Conservation (phyloP, 2,329 filamentous ascomycete genomes). For the Sphaerulina vaccinii region DNA sequence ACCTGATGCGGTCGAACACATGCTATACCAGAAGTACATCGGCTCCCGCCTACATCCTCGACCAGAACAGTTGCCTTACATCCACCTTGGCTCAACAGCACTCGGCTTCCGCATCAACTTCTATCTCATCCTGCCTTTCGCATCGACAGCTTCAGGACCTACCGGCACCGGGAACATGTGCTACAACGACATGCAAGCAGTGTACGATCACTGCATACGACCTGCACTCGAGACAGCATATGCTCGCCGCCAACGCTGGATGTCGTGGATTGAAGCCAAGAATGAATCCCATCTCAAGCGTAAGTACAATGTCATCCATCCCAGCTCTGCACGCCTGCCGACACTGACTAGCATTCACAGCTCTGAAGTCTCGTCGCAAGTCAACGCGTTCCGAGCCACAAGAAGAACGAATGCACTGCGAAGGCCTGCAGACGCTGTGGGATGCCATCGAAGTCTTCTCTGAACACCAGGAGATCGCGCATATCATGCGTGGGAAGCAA, state of each 20-base stretch:
- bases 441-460: conserved; percentile 16
- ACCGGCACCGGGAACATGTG: conserved; percentile 17
- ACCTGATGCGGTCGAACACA: conserved; percentile 18
- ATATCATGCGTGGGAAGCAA: conserved; percentile 15
- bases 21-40: conserved; percentile 23
- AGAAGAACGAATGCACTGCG: conserved; percentile 25
- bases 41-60: conserved; percentile 16
- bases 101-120: conserved; percentile 26
- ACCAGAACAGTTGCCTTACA: conserved; percentile 22
- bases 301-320: neutral
- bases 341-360: conserved; percentile 4
- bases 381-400: conserved; percentile 13
- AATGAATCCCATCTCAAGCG: conserved; percentile 25
- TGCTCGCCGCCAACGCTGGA: conserved; percentile 18
- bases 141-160: conserved; percentile 6
- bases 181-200: conserved; percentile 18
- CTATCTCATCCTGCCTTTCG: conserved; percentile 23
- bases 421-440: conserved; percentile 21
- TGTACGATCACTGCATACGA: conserved; percentile 22
- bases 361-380: conserved; percentile 23
- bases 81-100: conserved; percentile 25
- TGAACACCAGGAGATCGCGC: conserved; percentile 12
- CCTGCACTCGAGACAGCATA: conserved; percentile 23
- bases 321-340: neutral
- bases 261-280: conserved; percentile 25